These are phyloP conservation scores for Camelina sativa DNA, from an alignment of 345 rosid species.

Conservation along the genomic window DNA sequence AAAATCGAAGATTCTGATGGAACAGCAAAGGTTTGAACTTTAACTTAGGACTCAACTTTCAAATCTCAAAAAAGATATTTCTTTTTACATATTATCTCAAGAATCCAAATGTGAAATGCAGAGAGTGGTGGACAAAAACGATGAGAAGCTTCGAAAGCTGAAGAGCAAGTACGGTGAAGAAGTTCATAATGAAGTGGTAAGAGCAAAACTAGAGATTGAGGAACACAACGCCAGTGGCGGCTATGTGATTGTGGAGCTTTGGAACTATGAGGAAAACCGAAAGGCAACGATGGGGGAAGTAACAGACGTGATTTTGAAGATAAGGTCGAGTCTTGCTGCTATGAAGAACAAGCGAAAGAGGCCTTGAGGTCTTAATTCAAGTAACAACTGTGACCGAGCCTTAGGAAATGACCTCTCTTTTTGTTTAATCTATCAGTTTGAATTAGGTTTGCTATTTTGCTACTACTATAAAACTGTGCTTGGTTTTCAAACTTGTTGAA, in stretches of 20 bases:
- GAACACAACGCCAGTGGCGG: slow-evolving; percentile 45
- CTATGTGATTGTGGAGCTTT: slow-evolving; percentile 30
- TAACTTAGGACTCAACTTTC: not conserved
- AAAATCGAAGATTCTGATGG: slow-evolving; percentile 40
- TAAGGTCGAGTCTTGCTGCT: not conserved
- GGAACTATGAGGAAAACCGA: slow-evolving; percentile 32
- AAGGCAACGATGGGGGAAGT: slow-evolving; percentile 36
- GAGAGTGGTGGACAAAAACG: slow-evolving; percentile 36
- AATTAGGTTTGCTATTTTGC: not conserved
- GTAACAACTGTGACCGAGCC: not conserved
- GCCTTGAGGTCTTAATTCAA: not conserved
- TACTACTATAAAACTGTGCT: not conserved
- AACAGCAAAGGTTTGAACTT: slow-evolving; percentile 30
- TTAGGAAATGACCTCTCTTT: not conserved
- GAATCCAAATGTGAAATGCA: slow-evolving; percentile 21
- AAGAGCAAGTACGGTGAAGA: slow-evolving; percentile 35
- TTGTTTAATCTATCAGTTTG: not conserved
- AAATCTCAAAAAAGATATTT: slow-evolving; percentile 6
- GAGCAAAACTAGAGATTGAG: slow-evolving; percentile 32
- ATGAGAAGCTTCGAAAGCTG: slow-evolving; percentile 25
- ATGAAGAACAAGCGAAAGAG: slow-evolving; percentile 28
- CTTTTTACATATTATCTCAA: not conserved
- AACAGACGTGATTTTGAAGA: slow-evolving; percentile 30
- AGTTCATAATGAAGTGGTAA: slow-evolving; percentile 33
- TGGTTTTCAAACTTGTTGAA: not conserved